Evolutionary conservation across 768 basidiomycete species (phyloP).

Genomic region (Suillus lakei): DNA sequence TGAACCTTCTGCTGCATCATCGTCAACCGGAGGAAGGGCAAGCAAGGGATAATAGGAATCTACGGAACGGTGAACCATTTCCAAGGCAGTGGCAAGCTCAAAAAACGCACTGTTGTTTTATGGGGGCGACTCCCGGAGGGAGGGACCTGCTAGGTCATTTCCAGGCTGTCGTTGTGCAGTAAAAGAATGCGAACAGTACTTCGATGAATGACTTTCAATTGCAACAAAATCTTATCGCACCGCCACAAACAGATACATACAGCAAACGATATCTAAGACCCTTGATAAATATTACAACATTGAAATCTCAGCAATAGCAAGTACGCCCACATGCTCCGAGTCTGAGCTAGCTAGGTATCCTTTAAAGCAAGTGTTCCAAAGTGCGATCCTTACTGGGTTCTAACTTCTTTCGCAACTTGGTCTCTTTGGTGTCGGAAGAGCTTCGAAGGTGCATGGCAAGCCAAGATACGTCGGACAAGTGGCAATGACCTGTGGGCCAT

Average conservation of each 20-base stretch:
- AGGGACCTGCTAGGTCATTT: constrained; percentile 18
- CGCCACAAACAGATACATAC: not conserved
- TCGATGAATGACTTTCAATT: too few species aligned
- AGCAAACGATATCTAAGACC: too few species aligned
- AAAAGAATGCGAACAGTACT: not conserved
- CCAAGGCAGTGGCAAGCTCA: not conserved
- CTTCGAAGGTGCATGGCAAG: not conserved
- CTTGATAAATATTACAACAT: too few species aligned
- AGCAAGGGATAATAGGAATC: constrained; percentile 45
- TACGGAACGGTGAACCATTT: constrained; percentile 22
- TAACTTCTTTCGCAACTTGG: not conserved
- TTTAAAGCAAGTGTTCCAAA: too few species aligned
- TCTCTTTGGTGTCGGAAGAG: not conserved
- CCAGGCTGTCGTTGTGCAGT: not conserved
- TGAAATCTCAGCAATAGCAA: too few species aligned
- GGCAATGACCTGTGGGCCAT: not conserved
- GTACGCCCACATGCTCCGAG: too few species aligned
- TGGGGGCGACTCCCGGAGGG: constrained; percentile 52
- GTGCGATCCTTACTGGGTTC: too few species aligned
- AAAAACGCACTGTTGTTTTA: constrained; percentile 54
- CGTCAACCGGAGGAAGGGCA: constrained; percentile 43
- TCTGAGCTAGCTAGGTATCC: too few species aligned
- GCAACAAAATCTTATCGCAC: constrained; percentile 1
- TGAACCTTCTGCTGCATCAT: constrained; percentile 68
- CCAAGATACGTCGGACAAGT: not conserved